Evolutionary conservation across 129 eudicot genomes (phyloP), one percentile per base, ranked within the genome.

Genomic region (Pittosporum tobira): DNA sequence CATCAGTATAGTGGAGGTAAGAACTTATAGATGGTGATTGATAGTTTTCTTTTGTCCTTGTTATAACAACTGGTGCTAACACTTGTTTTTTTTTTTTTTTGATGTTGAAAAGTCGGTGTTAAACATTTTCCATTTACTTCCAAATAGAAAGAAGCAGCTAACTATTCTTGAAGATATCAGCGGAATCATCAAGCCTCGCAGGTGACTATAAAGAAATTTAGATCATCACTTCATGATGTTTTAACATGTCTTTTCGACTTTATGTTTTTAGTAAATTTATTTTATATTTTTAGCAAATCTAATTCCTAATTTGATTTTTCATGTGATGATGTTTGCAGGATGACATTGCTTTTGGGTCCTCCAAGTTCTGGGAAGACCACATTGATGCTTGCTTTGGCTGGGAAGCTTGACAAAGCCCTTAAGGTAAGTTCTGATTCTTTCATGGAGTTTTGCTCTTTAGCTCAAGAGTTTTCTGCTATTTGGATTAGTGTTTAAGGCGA

Each of bases 351-450:
- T 58, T 57, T 87, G 64, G 95, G 95, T 6, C 95, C 95, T 70
- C 95, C 95, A 6, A 74, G 91, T 70, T 87, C 95, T 3, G 95
- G 95, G 46, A 87, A 87, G 74, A 87, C 95, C 19, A 87, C 93
- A 3, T 34, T 87, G 25, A 62, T 87, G 66, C 51, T 79, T 66
- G 88, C 95, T 29, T 64, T 87, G 77, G 80, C 93, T 36, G 93
- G 96, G 61, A 83, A 73, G 64, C 81, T 87, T n/a, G 88, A 77
- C 67, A 30, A 62, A 8, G 70, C 67, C 21, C 81, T 87, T 45
- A 53, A 76, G 81, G 93, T 83, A 54, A 18, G 62, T 18, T 13
- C 22, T 31, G 54, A 34, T 18, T 21, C 15, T 66, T 14, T 48
- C 20, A n/a, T 30, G 26, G 19, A 14, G 14, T 2, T 13, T 21